Evolutionary conservation across 768 basidiomycete genomes (phyloP), one percentile per base, ranked within the genome.

Genomic region (Suillus subluteus): DNA sequence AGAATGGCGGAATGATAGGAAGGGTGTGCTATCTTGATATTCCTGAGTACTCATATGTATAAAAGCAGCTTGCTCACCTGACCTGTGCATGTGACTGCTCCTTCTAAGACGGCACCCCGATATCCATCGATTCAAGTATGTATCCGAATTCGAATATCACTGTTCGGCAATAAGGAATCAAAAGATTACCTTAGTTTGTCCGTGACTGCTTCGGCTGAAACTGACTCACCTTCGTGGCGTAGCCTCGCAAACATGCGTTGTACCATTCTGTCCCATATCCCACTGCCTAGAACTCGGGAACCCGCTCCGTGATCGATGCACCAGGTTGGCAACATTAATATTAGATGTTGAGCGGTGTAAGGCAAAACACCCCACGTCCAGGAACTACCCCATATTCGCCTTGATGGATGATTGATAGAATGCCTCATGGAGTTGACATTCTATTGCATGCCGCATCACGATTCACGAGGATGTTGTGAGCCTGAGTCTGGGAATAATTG

Each of bases 21-120:
- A 61, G 30, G 15, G 59, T 11, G 18, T 26, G 15, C 38, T 18
- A 61, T 43, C 26, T 43, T 41, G 18, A 26, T 59, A 40, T 59
- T 38, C 56, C 23, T 23, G 12, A n/a, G 32, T 56, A 21, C 32
- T 38, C 37, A 37, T 58, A 21, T 38, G 6, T 11, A 37, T 37
- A 37, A 9, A 37, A 9, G 6, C 18, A 23, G 30, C 23, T 40
- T 23, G 23, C 38, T 23, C 58, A 58, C 58, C 58, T 59, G 58
- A 59, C 40, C 30, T 41, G 58, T 59, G 41, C 54, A 55, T 55
- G 54, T 55, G 54, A 55, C 55, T n/a, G 55, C 21, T 56, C 16
- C 52, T 5, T 54, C 52, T 54, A 55, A 40, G 54, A 35, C 32
- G 55, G 55, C 32, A 9, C 32, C 54, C 55, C 32, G 55, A 18